phyloP scores from a whole-genome alignment of 106 monocot genomes.

The Dendrobium chrysotoxum region DNA sequence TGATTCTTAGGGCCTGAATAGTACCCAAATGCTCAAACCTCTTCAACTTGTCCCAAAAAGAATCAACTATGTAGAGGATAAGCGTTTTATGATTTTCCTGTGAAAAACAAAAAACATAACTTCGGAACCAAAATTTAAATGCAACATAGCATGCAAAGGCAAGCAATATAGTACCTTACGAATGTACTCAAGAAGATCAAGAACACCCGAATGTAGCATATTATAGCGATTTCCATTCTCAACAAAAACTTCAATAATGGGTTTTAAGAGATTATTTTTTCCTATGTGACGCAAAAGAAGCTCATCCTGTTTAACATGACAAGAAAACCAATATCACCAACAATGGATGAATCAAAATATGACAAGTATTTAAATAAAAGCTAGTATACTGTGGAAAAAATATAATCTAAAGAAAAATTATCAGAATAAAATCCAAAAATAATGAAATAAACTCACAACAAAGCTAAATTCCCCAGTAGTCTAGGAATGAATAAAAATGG shows the following conservation, averaged over 20 bases:
- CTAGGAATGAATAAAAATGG: not conserved
- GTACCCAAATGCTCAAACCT: conserved; percentile 61
- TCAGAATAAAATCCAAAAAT: not conserved
- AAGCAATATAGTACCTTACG: conserved; percentile 52
- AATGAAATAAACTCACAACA: not conserved
- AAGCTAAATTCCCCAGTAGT: not conserved
- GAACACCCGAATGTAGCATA: conserved; percentile 86
- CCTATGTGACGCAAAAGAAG: conserved; percentile 71
- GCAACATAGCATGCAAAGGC: not conserved
- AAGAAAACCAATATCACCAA: not conserved
- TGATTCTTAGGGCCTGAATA: conserved; percentile 64
- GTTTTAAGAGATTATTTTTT: conserved; percentile 84
- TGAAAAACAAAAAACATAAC: not conserved
- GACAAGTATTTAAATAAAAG: not conserved
- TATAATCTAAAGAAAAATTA: not conserved
- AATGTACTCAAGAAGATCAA: conserved; percentile 87
- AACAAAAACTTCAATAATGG: conserved; percentile 78
- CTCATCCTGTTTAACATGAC: conserved; percentile 64
- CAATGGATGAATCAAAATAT: not conserved
- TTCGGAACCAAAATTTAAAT: not conserved
- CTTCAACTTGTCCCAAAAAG: conserved; percentile 66
- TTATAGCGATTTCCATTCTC: conserved; percentile 87
- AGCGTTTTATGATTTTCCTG: conserved; percentile 66
- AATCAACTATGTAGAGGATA: conserved; percentile 53
- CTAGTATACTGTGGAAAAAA: not conserved